Evolutionary conservation across 768 basidiomycete species (phyloP).

Genomic region (Leccinum truebloodii): DNA sequence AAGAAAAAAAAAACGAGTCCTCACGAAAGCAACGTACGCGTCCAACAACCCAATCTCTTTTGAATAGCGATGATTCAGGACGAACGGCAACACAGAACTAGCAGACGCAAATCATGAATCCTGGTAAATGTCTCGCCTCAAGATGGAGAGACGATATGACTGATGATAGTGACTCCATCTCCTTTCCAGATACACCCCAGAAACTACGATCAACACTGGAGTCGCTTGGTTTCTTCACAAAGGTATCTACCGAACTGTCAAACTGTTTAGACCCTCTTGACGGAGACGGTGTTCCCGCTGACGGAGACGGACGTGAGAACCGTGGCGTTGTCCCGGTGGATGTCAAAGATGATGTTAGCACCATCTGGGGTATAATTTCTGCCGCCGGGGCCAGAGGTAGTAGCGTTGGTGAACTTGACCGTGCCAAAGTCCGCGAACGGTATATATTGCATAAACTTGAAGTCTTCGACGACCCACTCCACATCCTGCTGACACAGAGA

Average conservation of each 20-base stretch:
- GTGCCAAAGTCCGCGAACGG: neutral
- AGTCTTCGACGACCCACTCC: neutral
- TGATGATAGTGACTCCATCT: neutral
- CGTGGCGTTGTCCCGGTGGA: neutral
- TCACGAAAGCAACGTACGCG: slow-evolving; percentile 54
- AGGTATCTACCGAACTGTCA: neutral
- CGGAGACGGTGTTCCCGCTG: neutral
- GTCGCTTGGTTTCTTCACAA: neutral
- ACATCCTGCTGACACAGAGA: neutral
- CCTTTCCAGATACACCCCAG: neutral
- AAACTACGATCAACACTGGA: neutral
- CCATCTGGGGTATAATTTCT: neutral
- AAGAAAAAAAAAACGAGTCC: neutral
- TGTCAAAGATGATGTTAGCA: neutral
- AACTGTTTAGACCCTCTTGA: neutral
- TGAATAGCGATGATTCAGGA: slow-evolving; percentile 54
- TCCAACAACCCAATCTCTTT: slow-evolving; percentile 65
- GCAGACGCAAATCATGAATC: no score
- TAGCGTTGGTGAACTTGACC: neutral
- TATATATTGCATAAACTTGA: neutral
- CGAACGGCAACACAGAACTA: no score
- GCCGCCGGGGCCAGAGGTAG: neutral
- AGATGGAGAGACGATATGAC: neutral
- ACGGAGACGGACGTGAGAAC: neutral
- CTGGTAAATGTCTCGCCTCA: no score